A percentile compares a stretch with the other conserved stretches of the same genome.
Conservation (phyloP, 768 basidiomycete species). For the Lactarius psammicola region DNA sequence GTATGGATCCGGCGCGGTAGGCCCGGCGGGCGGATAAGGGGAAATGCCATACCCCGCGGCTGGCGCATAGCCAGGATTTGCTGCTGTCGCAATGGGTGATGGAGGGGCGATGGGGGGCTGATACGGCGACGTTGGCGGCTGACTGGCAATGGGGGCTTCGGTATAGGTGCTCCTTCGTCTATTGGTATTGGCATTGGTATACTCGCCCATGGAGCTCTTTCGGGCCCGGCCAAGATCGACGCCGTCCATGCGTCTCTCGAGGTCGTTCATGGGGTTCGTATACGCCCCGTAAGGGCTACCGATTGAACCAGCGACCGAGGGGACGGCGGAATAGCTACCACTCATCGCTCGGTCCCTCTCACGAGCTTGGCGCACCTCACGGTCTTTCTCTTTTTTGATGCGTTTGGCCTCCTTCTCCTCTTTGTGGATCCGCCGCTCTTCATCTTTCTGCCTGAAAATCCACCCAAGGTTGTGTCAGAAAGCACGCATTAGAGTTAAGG, state of each 20-base stretch:
- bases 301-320: constrained; percentile 2
- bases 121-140: constrained; percentile 29
- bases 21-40: constrained; percentile 14
- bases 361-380: constrained; percentile 52
- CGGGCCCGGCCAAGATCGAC: constrained; percentile 20
- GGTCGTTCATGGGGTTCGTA: constrained; percentile 33
- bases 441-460: constrained; percentile 39
- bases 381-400: constrained; percentile 47
- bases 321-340: constrained; percentile 34
- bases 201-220: constrained; percentile 17
- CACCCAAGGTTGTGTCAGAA: constrained; percentile 6
- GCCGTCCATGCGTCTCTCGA: constrained; percentile 41
- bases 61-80: constrained; percentile 22
- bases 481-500: background rate
- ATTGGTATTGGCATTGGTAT: no score
- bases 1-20: constrained; percentile 14
- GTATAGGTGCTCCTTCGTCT: constrained; percentile 24
- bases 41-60: constrained; percentile 18
- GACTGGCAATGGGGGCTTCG: constrained; percentile 29
- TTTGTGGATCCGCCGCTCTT: constrained; percentile 52
- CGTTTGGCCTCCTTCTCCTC: constrained; percentile 47
- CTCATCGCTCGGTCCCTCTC: constrained; percentile 52
- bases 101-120: constrained; percentile 23
- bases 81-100: constrained; percentile 14
- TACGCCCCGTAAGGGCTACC: constrained; percentile 30